These are phyloP conservation scores for Daldinia bambusicola DNA, from an alignment of 495 filamentous ascomycete genomes.

Conservation along the genomic window DNA sequence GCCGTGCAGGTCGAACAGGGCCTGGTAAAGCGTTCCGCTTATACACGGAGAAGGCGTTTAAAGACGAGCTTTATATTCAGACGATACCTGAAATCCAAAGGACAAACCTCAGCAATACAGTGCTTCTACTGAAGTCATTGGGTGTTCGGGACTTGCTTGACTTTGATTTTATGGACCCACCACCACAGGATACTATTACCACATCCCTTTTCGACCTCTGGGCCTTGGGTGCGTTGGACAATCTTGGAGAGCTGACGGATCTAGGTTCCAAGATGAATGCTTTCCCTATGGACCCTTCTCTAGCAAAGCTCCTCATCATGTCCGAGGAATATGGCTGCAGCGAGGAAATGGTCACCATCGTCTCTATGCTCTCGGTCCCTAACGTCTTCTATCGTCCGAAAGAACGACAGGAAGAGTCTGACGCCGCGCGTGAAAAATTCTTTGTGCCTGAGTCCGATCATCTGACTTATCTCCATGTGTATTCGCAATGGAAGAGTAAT, in stretches of 20 bases:
- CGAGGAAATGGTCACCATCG: constrained; percentile 98
- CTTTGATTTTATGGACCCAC: constrained; percentile 99
- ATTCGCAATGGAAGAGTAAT: constrained; percentile 93
- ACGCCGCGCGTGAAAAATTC: constrained; percentile 97
- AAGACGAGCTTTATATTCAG: constrained; percentile 96
- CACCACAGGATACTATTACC: constrained; percentile 96
- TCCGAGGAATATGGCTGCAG: constrained; percentile 87
- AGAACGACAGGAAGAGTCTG: constrained; percentile 95
- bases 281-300: constrained; percentile 95
- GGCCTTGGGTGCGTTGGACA: constrained; percentile 93
- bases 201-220: constrained; percentile 98
- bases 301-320: constrained; percentile 94
- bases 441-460: constrained; percentile 98
- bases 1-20: constrained; percentile 92
- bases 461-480: constrained; percentile 94
- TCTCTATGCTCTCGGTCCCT: constrained; percentile 97
- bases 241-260: constrained; percentile 89
- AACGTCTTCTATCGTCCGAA: constrained; percentile 98
- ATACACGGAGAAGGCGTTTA: constrained; percentile 93
- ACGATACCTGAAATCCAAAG: constrained; percentile 99
- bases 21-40: constrained; percentile 96
- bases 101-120: constrained; percentile 94
- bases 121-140: constrained; percentile 91
- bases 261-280: constrained; percentile 93
- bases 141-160: constrained; percentile 95